Evolutionary conservation across 306 rosid species (phyloP).

Genomic region (Myrica gale): DNA sequence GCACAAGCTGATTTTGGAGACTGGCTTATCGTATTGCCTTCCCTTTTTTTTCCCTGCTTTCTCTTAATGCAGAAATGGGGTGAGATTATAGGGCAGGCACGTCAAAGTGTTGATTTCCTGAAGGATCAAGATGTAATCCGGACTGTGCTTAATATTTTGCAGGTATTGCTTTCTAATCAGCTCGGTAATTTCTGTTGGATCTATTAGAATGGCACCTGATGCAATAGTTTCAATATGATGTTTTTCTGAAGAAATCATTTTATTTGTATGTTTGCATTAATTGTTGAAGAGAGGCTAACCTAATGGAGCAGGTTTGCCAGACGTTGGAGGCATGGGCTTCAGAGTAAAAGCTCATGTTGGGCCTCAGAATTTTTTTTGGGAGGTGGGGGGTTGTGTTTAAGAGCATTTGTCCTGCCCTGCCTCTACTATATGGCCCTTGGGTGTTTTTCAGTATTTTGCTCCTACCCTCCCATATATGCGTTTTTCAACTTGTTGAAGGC

Average conservation of each 20-base stretch:
- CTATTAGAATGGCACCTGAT: not conserved
- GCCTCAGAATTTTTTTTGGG: too few species aligned
- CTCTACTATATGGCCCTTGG: not conserved
- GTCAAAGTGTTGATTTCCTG: slow-evolving; percentile 72
- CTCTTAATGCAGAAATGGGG: slow-evolving; percentile 72
- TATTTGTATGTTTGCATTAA: not conserved
- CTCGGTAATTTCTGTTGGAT: not conserved
- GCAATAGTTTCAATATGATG: slow-evolving; percentile 12
- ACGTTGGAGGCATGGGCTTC: not conserved
- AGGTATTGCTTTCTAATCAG: slow-evolving; percentile 45
- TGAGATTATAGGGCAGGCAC: slow-evolving; percentile 93
- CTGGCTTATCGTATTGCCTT: slow-evolving; percentile 1
- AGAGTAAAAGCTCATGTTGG: not conserved
- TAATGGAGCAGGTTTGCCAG: too few species aligned
- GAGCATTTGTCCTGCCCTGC: too few species aligned
- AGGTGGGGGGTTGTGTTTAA: too few species aligned
- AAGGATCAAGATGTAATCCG: slow-evolving; percentile 90
- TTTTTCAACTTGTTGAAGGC: too few species aligned
- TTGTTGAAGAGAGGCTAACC: not conserved
- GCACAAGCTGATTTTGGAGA: not conserved
- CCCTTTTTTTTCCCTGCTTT: too few species aligned
- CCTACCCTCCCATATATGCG: too few species aligned
- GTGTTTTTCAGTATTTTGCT: not conserved
- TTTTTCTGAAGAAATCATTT: not conserved
- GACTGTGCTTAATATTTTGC: slow-evolving; percentile 89